Base-by-base conservation (phyloP, 1,284 basidiomycete genomes). In the Trichosporon sp. region DNA sequence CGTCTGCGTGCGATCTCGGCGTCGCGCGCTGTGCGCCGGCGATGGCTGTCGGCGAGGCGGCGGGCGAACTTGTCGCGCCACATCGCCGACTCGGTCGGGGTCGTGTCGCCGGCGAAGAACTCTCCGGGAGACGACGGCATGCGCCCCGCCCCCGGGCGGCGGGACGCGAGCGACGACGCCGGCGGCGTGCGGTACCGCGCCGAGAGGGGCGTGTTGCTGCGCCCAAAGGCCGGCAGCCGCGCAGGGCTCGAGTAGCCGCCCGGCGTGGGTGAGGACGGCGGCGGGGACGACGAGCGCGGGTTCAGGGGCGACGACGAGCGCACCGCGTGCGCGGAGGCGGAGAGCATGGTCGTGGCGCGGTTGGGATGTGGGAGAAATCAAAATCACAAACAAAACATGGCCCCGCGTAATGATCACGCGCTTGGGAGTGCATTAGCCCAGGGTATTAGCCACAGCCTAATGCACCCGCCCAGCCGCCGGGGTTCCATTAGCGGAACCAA, bases 231-330 rank as follows among this genome's bases (percentile, higher is more conserved):
- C 35, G 13, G 68, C 51, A 34, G 70, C 60, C 27, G 68, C 7
- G 66, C 42, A 18, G 51, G 65, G 51, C 2, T 64, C 42, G n/a
- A 64, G 23, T 9, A 64, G 21, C 35, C 67, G 11, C 42, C 68
- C 8, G 71, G 71, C 8, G 70, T 77, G 8, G 76, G 74, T 1
- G 75, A 75, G 12, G 71, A 72, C 6, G 74, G 35, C 0, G 69
- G 70, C 5, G 76, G 72, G 1, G 75, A 73, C 3, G 74, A 73
- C 15, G 76, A 73, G 29, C 71, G 69, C 7, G 79, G 79, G 67
- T 81, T 81, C 23, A 81, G 65, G 18, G 79, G 79, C 11, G 77
- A 78, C 6, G 79, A 81, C 9, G 75, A 69, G 65, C 47, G 72
- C 27, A 68, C 62, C 63, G 58, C 29, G 70, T 35, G 35, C 47